Evolutionary conservation across 352 stramenopile species (phyloP), one percentile per base, ranked within the genome.

Genomic region (Phytophthora agathidicida): DNA sequence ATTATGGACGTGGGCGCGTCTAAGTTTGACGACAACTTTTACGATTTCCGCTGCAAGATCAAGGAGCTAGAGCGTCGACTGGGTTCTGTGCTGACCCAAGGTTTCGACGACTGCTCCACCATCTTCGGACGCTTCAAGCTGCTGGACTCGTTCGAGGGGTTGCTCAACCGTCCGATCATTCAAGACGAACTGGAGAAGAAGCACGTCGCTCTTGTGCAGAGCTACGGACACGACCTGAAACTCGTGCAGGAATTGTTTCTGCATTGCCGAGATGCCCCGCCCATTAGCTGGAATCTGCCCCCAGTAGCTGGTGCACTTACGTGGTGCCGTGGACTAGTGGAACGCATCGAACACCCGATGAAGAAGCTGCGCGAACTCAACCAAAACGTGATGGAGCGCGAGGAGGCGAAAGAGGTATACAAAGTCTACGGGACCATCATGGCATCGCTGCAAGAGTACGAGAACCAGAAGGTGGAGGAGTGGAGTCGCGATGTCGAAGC

Each of bases 61-160:
- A 99, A 99, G 66, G 97, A 99, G 68, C 85, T 99, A 22, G 97
- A 99, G 75, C 90, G 96, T 7, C 89, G 96, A 10, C 83, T 99
- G 5, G 96, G 93, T n/a, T 96, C 96, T 5, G 92, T 99, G 11
- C 83, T 99, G 27, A 98, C 91, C 2, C 88, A 99, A 36, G 96
- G 91, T 7, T 98, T 99, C 51, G 97, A 99, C 64, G 97, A 99
- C 65, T 98, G 93, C 65, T 96, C 96, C 16, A 99, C 96, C 13
- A 96, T 99, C 53, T 98, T 98, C 62, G 94, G 95, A 0, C 83
- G 94, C n/a, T 99, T 99, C 66, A 98, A 99, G 77, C 68, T 99
- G 16, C 83, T 99, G 3, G 96, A 99, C 62, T 97, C 85, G 24
- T 99, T 99, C 60, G 96, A 99, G 51, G 91, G 86, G 7, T 69